A percentile compares a stretch with the other conserved stretches of the same genome.
Evolutionary conservation across 495 filamentous ascomycete genomes (phyloP).

Genomic region (Neurospora intermedia): DNA sequence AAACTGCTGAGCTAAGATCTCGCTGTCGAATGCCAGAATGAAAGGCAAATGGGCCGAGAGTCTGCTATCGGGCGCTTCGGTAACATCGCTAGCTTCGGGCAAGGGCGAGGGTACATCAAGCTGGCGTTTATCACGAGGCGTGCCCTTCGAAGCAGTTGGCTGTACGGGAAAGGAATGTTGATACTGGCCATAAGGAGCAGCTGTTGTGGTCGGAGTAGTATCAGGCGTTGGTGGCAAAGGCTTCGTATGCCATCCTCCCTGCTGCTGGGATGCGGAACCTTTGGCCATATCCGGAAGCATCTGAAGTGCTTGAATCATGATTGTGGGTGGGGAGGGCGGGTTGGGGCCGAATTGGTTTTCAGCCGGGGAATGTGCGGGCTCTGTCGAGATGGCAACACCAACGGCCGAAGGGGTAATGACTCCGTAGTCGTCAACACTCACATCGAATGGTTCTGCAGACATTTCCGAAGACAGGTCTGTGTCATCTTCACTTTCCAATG

Average conservation of each 20-base stretch:
- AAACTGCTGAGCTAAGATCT: slow-evolving; percentile 83
- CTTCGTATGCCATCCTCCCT: slow-evolving; percentile 34
- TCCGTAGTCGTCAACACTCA: slow-evolving; percentile 31
- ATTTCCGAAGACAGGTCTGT: slow-evolving; percentile 75
- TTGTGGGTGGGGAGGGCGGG: slow-evolving; percentile 72
- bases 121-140: slow-evolving; percentile 25
- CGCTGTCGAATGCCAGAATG: slow-evolving; percentile 81
- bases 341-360: slow-evolving; percentile 26
- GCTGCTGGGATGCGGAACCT: slow-evolving; percentile 25
- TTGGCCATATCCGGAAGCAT: slow-evolving; percentile 29
- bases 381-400: slow-evolving; percentile 35
- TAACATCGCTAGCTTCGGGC: not conserved
- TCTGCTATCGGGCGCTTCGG: slow-evolving; percentile 10
- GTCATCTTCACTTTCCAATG: slow-evolving; percentile 56
- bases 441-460: slow-evolving; percentile 54
- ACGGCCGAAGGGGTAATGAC: slow-evolving; percentile 20
- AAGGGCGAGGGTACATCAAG: slow-evolving; percentile 20
- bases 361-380: slow-evolving; percentile 55
- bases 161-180: slow-evolving; percentile 21
- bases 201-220: slow-evolving; percentile 35
- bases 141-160: slow-evolving; percentile 29
- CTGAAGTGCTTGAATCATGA: slow-evolving; percentile 49
- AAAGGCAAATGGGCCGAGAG: slow-evolving; percentile 69
- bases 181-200: slow-evolving; percentile 14
- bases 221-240: slow-evolving; percentile 44